These are phyloP conservation scores for Ogataea saltuana DNA, from an alignment of 805 yeast species.

Conservation along the genomic window DNA sequence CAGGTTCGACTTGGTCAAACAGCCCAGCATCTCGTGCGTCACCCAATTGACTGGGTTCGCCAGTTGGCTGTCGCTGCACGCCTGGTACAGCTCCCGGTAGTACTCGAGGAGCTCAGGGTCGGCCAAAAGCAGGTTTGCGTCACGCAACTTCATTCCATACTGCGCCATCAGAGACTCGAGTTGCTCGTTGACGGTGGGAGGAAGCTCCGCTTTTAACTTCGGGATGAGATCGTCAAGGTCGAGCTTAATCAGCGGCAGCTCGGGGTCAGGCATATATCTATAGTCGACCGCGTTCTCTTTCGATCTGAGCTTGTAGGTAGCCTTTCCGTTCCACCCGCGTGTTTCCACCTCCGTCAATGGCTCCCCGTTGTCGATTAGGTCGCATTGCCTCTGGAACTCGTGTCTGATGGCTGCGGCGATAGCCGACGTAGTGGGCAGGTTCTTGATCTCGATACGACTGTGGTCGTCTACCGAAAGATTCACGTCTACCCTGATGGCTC, in stretches of 20 bases:
- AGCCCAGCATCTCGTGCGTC: conserved; percentile 77
- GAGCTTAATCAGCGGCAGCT: conserved; percentile 62
- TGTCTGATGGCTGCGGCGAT: conserved; percentile 70
- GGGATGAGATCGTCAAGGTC: conserved; percentile 43
- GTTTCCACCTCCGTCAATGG: conserved; percentile 53
- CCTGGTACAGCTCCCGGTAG: conserved; percentile 47
- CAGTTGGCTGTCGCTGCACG: conserved; percentile 35
- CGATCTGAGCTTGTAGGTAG: conserved; percentile 65
- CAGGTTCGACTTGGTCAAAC: conserved; percentile 52
- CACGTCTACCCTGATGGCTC: conserved; percentile 94
- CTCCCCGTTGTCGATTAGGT: conserved; percentile 40
- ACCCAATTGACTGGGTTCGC: conserved; percentile 70
- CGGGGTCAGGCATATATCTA: conserved; percentile 94
- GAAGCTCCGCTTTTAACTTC: conserved; percentile 43
- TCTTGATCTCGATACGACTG: conserved; percentile 84
- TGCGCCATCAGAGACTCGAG: conserved; percentile 52
- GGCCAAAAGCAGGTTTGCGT: conserved; percentile 68
- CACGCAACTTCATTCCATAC: conserved; percentile 62
- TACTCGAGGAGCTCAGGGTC: conserved; percentile 51
- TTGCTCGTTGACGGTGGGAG: conserved; percentile 62
- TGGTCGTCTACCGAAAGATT: conserved; percentile 78
- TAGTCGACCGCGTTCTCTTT: conserved; percentile 87
- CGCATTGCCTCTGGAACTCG: conserved; percentile 73
- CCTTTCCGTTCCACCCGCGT: conserved; percentile 85
- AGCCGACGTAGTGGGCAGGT: conserved; percentile 81